Evolutionary conservation across 176 grass and related monocot species (phyloP).

Genomic region (Oryza brachyantha): DNA sequence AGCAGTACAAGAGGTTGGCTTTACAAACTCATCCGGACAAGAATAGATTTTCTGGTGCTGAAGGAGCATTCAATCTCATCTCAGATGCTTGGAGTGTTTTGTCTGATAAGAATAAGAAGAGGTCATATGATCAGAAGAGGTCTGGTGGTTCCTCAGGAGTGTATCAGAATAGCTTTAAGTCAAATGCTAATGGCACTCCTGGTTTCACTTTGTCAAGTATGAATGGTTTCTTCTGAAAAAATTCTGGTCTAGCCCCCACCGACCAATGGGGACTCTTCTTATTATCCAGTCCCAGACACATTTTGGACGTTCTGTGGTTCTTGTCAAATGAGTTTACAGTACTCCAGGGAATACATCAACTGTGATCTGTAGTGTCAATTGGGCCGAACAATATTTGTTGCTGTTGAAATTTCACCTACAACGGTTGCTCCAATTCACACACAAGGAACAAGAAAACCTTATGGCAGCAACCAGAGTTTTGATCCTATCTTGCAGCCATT

Average conservation of each 20-base stretch:
- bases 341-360: conserved; percentile 37
- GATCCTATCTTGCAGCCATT: conserved; percentile 32
- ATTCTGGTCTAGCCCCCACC: neutral
- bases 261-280: neutral
- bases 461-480: conserved; percentile 10
- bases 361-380: conserved; percentile 23
- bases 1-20: conserved; percentile 66
- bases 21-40: conserved; percentile 77
- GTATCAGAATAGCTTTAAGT: conserved; percentile 14
- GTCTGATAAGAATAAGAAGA: conserved; percentile 52
- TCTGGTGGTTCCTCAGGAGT: conserved; percentile 10
- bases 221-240: neutral
- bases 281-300: conserved; percentile 24
- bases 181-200: conserved; percentile 16
- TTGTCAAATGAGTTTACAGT: conserved; percentile 43
- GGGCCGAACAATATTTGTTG: conserved; percentile 36
- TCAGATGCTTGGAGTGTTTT: conserved; percentile 67
- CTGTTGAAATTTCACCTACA: conserved; percentile 40
- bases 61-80: conserved; percentile 55
- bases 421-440: neutral
- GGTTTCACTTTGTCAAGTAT: conserved; percentile 8
- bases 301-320: conserved; percentile 64
- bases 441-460: conserved; percentile 22
- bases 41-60: conserved; percentile 59
- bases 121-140: conserved; percentile 46